These are phyloP conservation scores for Hysterium pulicare DNA, from an alignment of 2,329 filamentous ascomycete species.

Conservation along the genomic window DNA sequence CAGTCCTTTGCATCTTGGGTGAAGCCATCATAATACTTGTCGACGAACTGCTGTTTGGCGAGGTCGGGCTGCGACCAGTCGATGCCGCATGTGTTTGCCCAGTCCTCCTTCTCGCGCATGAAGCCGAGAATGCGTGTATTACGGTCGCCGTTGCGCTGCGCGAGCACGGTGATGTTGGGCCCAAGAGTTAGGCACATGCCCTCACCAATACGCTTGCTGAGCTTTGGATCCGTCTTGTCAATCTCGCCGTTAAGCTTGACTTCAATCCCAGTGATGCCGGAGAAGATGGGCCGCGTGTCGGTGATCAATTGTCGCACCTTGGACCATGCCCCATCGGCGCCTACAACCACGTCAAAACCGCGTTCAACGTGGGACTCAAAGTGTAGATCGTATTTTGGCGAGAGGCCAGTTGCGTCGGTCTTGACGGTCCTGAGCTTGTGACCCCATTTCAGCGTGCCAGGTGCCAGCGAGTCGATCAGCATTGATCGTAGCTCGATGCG, in stretches of 20 bases:
- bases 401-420: slow-evolving; percentile 1
- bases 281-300: slow-evolving; percentile 42
- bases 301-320: slow-evolving; percentile 24
- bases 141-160: slow-evolving; percentile 49
- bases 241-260: slow-evolving; percentile 44
- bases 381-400: slow-evolving; percentile 12
- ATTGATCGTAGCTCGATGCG: slow-evolving; percentile 7
- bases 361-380: slow-evolving; percentile 24
- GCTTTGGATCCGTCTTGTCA: slow-evolving; percentile 39
- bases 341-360: slow-evolving; percentile 44
- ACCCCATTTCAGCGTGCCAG: slow-evolving; percentile 48
- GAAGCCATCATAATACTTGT: slow-evolving; percentile 18
- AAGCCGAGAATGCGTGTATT: slow-evolving; percentile 40
- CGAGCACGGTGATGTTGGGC: slow-evolving; percentile 10
- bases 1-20: slow-evolving; percentile 30
- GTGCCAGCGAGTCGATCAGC: slow-evolving; percentile 20
- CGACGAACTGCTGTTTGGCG: slow-evolving; percentile 26
- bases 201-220: slow-evolving; percentile 45
- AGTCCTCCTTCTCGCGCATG: slow-evolving; percentile 32
- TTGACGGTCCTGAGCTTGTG: slow-evolving; percentile 5
- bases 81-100: slow-evolving; percentile 43
- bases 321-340: slow-evolving; percentile 45
- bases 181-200: slow-evolving; percentile 34
- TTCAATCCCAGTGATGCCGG: slow-evolving; percentile 42
- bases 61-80: slow-evolving; percentile 40